A percentile compares a stretch with the other conserved stretches of the same genome.
These are phyloP conservation scores for Draba incana DNA, from an alignment of 345 rosid species.

Conservation along the genomic window DNA sequence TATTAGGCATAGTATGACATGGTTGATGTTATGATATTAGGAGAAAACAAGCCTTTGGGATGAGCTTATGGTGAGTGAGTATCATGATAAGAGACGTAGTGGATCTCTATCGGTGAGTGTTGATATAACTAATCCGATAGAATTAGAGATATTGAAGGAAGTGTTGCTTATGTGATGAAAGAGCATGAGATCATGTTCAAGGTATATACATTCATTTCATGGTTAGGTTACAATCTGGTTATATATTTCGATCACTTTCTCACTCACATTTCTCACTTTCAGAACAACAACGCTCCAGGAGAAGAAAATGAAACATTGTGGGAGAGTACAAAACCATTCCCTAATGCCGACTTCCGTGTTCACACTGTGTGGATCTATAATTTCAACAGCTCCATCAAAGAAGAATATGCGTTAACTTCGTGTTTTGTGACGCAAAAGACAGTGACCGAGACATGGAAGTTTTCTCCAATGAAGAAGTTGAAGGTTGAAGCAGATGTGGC, in stretches of 20 bases:
- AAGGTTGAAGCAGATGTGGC: slow-evolving; percentile 1
- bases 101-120: slow-evolving; percentile 5
- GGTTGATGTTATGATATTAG: slow-evolving; percentile 4
- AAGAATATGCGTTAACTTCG: slow-evolving; percentile 19
- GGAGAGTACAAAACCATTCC: slow-evolving; percentile 10
- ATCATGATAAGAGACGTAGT: no score
- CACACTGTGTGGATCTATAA: slow-evolving; percentile 1
- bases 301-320: slow-evolving; percentile 11
- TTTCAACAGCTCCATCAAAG: neutral
- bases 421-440: slow-evolving; percentile 25
- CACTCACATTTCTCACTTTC: neutral
- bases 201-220: slow-evolving; percentile 22
- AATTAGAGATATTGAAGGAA: slow-evolving; percentile 25
- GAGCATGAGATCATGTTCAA: slow-evolving; percentile 28
- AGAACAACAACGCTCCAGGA: slow-evolving; percentile 8
- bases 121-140: neutral
- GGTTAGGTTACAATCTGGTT: neutral
- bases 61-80: neutral
- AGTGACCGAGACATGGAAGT: slow-evolving; percentile 2
- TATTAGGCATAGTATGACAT: neutral
- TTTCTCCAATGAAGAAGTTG: slow-evolving; percentile 16
- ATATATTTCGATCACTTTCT: neutral
- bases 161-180: slow-evolving; percentile 22
- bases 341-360: slow-evolving; percentile 3
- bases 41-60: slow-evolving; percentile 19